Percentiles rank a stretch among this genome's conserved stretches.
Conservation (phyloP, 148 eudicot species). For the Chenopodium berlandieri region DNA sequence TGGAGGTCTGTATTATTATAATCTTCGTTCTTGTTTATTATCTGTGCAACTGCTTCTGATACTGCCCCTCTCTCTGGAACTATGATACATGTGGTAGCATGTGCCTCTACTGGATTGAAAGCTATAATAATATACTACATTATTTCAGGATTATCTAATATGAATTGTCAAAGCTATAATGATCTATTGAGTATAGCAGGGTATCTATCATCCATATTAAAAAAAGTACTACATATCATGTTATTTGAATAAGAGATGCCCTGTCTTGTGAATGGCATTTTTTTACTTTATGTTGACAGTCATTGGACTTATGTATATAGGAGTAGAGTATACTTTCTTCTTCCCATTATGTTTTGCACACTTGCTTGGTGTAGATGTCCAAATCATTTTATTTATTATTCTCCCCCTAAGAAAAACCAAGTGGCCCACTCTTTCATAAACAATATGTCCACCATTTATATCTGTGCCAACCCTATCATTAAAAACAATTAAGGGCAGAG, state of each 20-base stretch:
- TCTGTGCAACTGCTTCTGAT: neutral
- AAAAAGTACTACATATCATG: neutral
- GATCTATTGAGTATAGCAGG: too few species aligned
- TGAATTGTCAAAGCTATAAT: too few species aligned
- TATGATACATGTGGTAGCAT: neutral
- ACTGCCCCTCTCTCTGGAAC: neutral
- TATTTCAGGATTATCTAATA: too few species aligned
- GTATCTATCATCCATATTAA: too few species aligned
- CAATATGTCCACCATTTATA: neutral
- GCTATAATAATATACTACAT: neutral
- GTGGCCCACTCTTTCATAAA: neutral
- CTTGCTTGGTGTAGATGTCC: too few species aligned
- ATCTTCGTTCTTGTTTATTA: slow-evolving; percentile 5
- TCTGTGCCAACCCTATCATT: neutral
- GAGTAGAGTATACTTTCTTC: neutral
- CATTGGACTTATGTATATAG: neutral
- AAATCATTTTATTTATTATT: too few species aligned
- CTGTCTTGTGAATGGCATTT: neutral
- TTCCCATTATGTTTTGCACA: neutral
- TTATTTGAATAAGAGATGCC: neutral
- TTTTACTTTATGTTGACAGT: neutral
- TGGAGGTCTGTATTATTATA: slow-evolving; percentile 47
- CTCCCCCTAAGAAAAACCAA: too few species aligned
- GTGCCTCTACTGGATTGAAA: neutral
- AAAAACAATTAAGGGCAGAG: neutral